Conservation (phyloP, 192 early-diverging fungal species). For the Backusella australiensis region DNA sequence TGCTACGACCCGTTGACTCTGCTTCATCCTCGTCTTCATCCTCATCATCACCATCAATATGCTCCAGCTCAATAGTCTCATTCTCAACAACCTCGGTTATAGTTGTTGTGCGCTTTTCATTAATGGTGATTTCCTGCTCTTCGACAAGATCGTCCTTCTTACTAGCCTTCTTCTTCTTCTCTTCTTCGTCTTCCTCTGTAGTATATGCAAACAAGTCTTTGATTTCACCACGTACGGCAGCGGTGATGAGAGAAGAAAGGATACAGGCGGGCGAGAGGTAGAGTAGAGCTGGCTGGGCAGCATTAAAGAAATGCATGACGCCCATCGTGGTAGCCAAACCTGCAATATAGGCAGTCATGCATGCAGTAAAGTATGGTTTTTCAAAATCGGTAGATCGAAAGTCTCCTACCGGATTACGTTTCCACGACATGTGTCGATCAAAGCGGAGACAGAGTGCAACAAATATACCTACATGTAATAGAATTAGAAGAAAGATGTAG, state of each 20-base stretch:
- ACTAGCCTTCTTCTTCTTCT: constrained; percentile 50
- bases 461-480: constrained; percentile 65
- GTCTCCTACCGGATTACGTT: constrained; percentile 50
- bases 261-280: constrained; percentile 98
- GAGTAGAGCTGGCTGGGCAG: constrained; percentile 94
- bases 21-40: neutral
- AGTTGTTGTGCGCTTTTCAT: neutral
- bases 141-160: constrained; percentile 21
- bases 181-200: constrained; percentile 54
- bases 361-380: constrained; percentile 88
- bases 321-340: constrained; percentile 87
- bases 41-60: neutral
- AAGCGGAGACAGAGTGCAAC: constrained; percentile 88
- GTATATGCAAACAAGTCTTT: constrained; percentile 61
- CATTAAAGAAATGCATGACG: constrained; percentile 95
- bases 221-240: constrained; percentile 64
- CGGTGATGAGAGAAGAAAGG: constrained; percentile 71
- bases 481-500: too few relatives aligned
- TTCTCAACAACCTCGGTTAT: neutral
- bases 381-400: constrained; percentile 61
- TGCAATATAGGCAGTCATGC: constrained; percentile 74
- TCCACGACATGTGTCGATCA: constrained; percentile 77
- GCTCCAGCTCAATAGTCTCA: constrained; percentile 14
- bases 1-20: neutral
- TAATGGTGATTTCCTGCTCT: neutral